phyloP scores from a whole-genome alignment of 108 stramenopile genomes.

The Cylindrotheca closterium region DNA sequence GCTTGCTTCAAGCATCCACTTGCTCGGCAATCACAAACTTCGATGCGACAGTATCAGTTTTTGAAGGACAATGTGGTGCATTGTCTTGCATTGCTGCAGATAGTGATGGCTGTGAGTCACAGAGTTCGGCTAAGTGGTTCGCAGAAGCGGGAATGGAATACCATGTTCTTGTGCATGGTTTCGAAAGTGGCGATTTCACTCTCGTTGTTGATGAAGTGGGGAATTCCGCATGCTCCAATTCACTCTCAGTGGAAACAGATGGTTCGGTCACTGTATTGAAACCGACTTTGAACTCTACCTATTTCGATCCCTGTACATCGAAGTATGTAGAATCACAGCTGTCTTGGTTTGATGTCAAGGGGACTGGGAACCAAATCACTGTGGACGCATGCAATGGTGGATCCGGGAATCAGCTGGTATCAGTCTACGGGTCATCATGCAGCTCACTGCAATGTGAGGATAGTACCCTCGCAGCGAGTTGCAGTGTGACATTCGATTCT shows the following conservation, averaged over 20 bases:
- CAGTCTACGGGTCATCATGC: neutral
- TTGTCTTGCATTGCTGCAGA: conserved; percentile 13
- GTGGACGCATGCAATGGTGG: neutral
- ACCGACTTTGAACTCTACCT: neutral
- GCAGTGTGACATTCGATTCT: neutral
- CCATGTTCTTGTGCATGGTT: conserved; percentile 18
- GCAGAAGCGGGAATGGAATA: neutral
- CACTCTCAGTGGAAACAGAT: neutral
- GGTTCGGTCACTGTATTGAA: neutral
- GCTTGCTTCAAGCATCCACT: conserved; percentile 6
- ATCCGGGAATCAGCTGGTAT: neutral
- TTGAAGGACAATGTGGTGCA: conserved; percentile 11
- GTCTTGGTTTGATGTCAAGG: neutral
- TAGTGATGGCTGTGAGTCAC: conserved; percentile 5
- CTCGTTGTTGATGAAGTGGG: neutral
- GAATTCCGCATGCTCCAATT: neutral
- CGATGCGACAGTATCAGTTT: conserved; percentile 11
- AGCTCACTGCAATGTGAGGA: neutral
- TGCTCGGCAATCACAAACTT: conserved; percentile 20
- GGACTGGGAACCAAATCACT: neutral
- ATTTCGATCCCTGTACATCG: neutral
- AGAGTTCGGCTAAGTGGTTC: neutral
- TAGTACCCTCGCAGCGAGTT: neutral
- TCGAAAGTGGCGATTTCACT: neutral
- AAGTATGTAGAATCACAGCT: neutral